Evolutionary conservation across 2,329 filamentous ascomycete species (phyloP), one percentile per base, ranked within the genome.

Genomic region (Claviceps purpurea): DNA sequence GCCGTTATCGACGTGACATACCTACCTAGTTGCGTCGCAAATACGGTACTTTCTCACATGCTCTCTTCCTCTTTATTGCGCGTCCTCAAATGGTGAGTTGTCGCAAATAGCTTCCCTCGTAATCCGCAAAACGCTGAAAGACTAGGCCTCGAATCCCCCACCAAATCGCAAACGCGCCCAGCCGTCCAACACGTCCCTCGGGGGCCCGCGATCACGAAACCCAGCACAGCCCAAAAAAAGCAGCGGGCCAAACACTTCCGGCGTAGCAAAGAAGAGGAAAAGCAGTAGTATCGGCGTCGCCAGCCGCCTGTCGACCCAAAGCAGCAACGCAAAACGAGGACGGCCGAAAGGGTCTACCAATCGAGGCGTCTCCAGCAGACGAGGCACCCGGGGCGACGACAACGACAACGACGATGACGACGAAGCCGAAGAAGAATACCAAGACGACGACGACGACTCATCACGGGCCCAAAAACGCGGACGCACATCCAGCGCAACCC

Each of bases 121-220:
- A 18, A 13, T 14, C 18, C 41, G 18, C 41, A 42, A 42, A 10
- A 4, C 11, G 10, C 18, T 20, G 7, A 41, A 16, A 41, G 7
- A 4, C 10, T 41, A 52, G 38, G 43, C 22, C 3, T 41, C 65
- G 62, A 56, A 63, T 16, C 56, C 60, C 44, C 56, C 64, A 38
- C 26, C 41, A 50, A 70, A 69, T 57, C 71, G 71, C 56, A 73
- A 72, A 60, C 71, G 71, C 61, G 69, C 69, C 51, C 65, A 30
- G 39, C 47, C 40, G 40, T 26, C 49, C 24, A 44, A 45, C 49
- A 30, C 49, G 41, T 50, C 48, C 47, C 10, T 47, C n/a, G 45
- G 44, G 44, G 26, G 38, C 47, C 26, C 16, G 22, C 47, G 38
- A 18, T 11, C 47, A 42, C 47, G 47, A 42, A 48, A 48, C 46